phyloP scores from a whole-genome alignment of 331 rosid species.

The Acacia pycnantha region DNA sequence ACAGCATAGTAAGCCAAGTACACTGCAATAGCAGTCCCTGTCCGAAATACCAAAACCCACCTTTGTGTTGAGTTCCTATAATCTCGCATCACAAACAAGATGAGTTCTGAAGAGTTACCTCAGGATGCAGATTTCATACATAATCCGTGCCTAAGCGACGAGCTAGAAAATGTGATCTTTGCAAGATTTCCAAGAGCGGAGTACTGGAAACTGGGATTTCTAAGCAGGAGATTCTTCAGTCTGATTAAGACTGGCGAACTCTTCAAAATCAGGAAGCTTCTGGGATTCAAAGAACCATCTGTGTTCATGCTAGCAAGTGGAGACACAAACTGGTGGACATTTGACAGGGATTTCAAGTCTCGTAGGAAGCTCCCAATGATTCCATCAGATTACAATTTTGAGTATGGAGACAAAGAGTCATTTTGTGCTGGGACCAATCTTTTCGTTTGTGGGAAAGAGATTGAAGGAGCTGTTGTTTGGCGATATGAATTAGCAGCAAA shows the following conservation, averaged over 20 bases:
- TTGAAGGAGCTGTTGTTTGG: conserved; percentile 64
- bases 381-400: conserved; percentile 55
- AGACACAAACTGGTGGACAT: conserved; percentile 72
- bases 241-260: conserved; percentile 64
- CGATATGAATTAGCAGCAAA: conserved; percentile 46
- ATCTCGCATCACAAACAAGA: conserved; percentile 30
- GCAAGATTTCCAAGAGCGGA: conserved; percentile 75
- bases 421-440: conserved; percentile 78
- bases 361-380: conserved; percentile 61
- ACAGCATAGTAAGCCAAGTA: neutral
- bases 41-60: neutral
- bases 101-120: conserved; percentile 32
- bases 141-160: conserved; percentile 55
- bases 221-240: conserved; percentile 56
- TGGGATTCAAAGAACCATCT: conserved; percentile 62
- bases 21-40: conserved; percentile 34
- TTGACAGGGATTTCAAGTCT: conserved; percentile 55
- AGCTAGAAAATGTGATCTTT: conserved; percentile 66
- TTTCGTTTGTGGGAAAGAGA: conserved; percentile 65
- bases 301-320: conserved; percentile 75
- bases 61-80: neutral
- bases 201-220: conserved; percentile 52
- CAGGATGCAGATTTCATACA: conserved; percentile 82
- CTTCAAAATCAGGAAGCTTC: conserved; percentile 56
- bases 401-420: conserved; percentile 66